These are phyloP conservation scores for Tylopilus sp. DNA, from an alignment of 768 basidiomycete genomes.

Conservation along the genomic window DNA sequence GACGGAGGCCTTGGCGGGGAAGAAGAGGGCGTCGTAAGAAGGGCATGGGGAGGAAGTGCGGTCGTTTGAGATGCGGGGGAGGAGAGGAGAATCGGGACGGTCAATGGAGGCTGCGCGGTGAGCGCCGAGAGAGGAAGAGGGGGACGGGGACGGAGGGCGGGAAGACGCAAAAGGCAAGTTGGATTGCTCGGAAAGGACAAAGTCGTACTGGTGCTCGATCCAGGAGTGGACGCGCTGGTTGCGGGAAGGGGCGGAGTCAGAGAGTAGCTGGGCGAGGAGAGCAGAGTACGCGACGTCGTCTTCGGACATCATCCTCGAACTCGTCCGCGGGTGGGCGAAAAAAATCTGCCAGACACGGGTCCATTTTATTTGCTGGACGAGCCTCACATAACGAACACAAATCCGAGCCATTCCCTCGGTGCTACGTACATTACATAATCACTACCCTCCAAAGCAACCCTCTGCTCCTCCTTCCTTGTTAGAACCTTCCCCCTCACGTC, in stretches of 20 bases:
- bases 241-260: constrained; percentile 20
- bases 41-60: constrained; percentile 24
- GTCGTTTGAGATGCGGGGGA: constrained; percentile 26
- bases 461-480: not conserved
- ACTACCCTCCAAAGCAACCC: not conserved
- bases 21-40: constrained; percentile 35
- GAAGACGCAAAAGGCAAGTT: constrained; percentile 7
- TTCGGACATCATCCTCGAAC: constrained; percentile 25
- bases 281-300: constrained; percentile 31
- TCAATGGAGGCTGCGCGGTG: constrained; percentile 20
- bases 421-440: constrained; percentile 3
- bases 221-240: constrained; percentile 32
- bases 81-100: constrained; percentile 30
- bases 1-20: constrained; percentile 17
- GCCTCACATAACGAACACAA: not conserved
- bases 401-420: constrained; percentile 14
- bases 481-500: not conserved
- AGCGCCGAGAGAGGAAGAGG: constrained; percentile 31
- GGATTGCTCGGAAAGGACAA: constrained; percentile 27
- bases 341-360: not conserved
- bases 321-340: not conserved
- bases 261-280: constrained; percentile 27
- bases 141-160: constrained; percentile 25
- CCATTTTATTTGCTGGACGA: constrained; percentile 22
- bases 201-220: constrained; percentile 36